phyloP scores from a whole-genome alignment of 202 grass and related monocot genomes.

The Carex arenaria region DNA sequence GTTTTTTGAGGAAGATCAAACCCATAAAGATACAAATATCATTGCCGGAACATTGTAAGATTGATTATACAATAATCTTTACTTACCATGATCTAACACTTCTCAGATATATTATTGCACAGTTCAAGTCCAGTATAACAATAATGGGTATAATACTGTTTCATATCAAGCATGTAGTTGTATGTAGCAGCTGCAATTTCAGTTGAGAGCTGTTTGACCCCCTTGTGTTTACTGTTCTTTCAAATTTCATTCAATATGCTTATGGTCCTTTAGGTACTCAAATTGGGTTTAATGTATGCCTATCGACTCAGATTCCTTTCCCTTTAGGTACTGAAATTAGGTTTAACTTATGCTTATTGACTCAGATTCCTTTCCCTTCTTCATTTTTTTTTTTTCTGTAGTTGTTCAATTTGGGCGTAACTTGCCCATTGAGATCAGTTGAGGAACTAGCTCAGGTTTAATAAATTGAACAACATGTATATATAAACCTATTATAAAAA shows the following conservation, averaged over 20 bases:
- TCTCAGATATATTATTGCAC: not conserved
- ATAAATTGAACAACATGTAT: not conserved
- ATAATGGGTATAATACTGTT: not conserved
- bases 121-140: not conserved
- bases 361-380: not conserved
- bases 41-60: slow-evolving; percentile 33
- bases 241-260: not conserved
- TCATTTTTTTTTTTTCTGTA: no score
- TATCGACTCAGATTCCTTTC: not conserved
- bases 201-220: no score
- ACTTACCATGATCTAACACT: not conserved
- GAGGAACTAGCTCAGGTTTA: not conserved
- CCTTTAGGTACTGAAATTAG: not conserved
- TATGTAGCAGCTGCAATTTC: not conserved
- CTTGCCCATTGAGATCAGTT: no score
- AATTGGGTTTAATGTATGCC: not conserved
- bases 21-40: slow-evolving; percentile 9
- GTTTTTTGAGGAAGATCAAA: slow-evolving; percentile 25
- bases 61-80: not conserved
- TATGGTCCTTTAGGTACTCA: not conserved
- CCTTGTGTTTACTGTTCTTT: not conserved
- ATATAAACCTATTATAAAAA: not conserved
- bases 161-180: not conserved
- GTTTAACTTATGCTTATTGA: not conserved
- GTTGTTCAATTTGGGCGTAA: no score